phyloP scores from a whole-genome alignment of 2,329 filamentous ascomycete genomes.

The Nothophoma quercina region DNA sequence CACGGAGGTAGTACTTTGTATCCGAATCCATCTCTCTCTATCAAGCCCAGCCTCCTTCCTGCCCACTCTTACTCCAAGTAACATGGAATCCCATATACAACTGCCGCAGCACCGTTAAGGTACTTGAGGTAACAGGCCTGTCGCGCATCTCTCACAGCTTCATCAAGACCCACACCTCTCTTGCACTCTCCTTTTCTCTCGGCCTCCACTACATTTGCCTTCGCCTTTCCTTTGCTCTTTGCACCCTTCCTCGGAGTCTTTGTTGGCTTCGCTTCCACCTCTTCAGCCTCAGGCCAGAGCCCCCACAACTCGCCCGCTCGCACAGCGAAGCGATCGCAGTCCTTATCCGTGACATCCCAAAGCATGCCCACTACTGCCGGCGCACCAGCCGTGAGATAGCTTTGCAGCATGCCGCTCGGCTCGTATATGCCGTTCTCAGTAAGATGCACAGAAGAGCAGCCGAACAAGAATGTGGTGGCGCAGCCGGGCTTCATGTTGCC shows the following conservation, averaged over 20 bases:
- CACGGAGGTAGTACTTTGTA: background rate
- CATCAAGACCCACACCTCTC: constrained; percentile 64
- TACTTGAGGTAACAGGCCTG: constrained; percentile 86
- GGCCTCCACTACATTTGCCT: constrained; percentile 38
- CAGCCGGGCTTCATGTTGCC: constrained; percentile 56
- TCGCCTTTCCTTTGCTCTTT: constrained; percentile 38
- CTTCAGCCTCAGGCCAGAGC: constrained; percentile 61
- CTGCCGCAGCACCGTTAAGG: constrained; percentile 90
- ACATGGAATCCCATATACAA: constrained; percentile 93
- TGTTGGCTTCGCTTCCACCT: constrained; percentile 25
- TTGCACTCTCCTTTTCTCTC: constrained; percentile 28
- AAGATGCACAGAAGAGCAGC: constrained; percentile 86
- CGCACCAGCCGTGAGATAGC: constrained; percentile 83
- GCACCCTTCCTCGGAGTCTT: constrained; percentile 35
- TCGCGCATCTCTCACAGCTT: constrained; percentile 79
- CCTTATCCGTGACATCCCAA: constrained; percentile 97
- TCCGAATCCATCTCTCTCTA: background rate
- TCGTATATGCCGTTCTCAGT: constrained; percentile 82
- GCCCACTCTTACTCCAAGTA: constrained; percentile 65
- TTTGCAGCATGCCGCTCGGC: constrained; percentile 86
- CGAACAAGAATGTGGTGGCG: constrained; percentile 88
- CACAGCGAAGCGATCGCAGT: constrained; percentile 92
- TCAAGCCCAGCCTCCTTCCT: too few species aligned
- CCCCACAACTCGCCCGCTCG: constrained; percentile 87
- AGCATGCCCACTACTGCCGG: constrained; percentile 90